Evolutionary conservation across 2,329 filamentous ascomycete species (phyloP), one percentile per base, ranked within the genome.

Genomic region (Xylaria polymorpha): DNA sequence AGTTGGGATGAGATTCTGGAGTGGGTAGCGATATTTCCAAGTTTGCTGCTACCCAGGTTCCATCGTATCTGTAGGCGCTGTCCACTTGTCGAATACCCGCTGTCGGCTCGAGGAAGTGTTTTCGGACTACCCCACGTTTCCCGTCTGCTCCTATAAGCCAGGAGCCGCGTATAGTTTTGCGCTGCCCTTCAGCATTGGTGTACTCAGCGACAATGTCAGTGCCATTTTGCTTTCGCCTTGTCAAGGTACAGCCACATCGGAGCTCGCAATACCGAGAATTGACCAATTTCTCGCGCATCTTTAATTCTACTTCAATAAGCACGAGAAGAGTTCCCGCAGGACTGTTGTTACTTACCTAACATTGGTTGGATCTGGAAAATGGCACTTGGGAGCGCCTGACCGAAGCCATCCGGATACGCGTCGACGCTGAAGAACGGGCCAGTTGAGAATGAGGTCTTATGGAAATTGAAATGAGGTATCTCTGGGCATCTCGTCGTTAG

Each of bases 11-110:
- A 0, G 82, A 81, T 35, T 83, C 71, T 6, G 77, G 79, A 0
- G 82, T 86, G 0, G 84, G 85, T 0, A 81, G 69, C 0, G 75
- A 75, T 29, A 86, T 77, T 29, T 82, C 74, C 70, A 82, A 79
- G 65, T 87, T 87, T 4, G 82, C 73, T 1, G 85, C 85, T 3
- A 86, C 80, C 84, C 85, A 86, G 0, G 79, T 81, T 15, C 77
- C 81, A 12, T 80, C 76, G 67, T 83, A 83, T 2, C 71, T 71
- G 61, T 76, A 79, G 4, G 41, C 9, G n/a, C 74, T 75, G 18
- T 74, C 70, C 51, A 83, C 80, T 69, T 81, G 76, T 35, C 77
- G 74, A 46, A 84, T 77, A 0, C 81, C 82, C 10, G 77, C 77
- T 0, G 77, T 77, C 35, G 68, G 44, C 66, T 85, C 83, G 4